Evolutionary conservation across 1,284 basidiomycete genomes (phyloP), one percentile per base, ranked within the genome.

Genomic region (Leccinum brunneo-olivaceum): DNA sequence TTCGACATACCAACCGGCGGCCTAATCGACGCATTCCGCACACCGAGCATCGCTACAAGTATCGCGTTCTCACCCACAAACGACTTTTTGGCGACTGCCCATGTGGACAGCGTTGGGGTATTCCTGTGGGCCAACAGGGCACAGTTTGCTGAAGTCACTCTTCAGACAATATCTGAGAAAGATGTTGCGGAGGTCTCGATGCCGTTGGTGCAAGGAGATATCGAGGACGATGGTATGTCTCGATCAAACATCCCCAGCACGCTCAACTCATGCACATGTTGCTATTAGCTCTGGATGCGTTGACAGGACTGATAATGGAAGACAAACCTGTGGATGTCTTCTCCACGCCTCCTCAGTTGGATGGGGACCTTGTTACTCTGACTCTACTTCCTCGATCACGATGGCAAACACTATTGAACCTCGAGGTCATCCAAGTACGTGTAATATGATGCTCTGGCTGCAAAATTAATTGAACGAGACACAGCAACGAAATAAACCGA

Each of bases 41-140:
- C 91, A 3, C 70, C 86, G n/a, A 91, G 84, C 50, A 79, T 96
- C 15, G 91, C 94, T 2, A 95, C 91, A 0, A 91, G 85, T 55
- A 65, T 99, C 16, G 77, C 90, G 0, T 96, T 98, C 62, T 97
- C 92, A 1, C 96, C 96, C 0, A 88, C 91, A 0, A 87, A 88
- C 47, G 96, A 98, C 64, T 98, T 99, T 67, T 66, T 99, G 45
- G 96, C 96, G 0, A 96, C 94, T 2, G 75, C 90, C 0, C 96
- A 99, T 63, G 83, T 95, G 3, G 94, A 96, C 58, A 92, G 84
- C 47, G 84, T 97, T 34, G 96, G 94, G 5, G 78, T 99, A 5
- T 94, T 88, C 62, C 76, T 99, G 11, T 99, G 96, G 90, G 91
- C 93, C 16, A 98, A 99, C 66, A 83, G 92, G 45, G 90, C 93